Conservation (phyloP, 177 flowering plant species). For the Vitis hybrid region DNA sequence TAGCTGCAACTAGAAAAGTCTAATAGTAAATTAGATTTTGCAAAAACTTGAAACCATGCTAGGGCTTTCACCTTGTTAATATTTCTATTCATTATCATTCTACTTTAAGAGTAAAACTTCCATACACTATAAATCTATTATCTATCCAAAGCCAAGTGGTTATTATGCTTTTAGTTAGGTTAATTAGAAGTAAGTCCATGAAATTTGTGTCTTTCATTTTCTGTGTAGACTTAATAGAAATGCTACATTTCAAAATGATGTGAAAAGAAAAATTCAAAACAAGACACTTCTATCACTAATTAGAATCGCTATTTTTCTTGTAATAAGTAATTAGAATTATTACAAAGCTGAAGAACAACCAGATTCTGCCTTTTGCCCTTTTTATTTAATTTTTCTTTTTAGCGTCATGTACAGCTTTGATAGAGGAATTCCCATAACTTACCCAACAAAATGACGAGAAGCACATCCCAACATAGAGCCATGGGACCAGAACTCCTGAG, state of each 20-base stretch:
- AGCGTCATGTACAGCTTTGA: background rate
- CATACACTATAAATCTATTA: too few species aligned
- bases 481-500: conserved; percentile 88
- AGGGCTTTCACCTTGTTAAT: too few species aligned
- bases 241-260: background rate
- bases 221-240: background rate
- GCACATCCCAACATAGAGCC: conserved; percentile 96
- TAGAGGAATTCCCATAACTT: conserved; percentile 23
- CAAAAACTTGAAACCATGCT: too few species aligned
- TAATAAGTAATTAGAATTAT: background rate
- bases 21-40: too few species aligned
- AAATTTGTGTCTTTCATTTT: background rate
- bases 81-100: too few species aligned
- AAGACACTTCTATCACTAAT: background rate
- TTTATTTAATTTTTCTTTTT: background rate
- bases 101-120: too few species aligned
- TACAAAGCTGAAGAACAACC: too few species aligned
- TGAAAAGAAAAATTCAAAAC: background rate
- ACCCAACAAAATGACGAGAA: conserved; percentile 98
- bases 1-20: too few species aligned
- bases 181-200: too few species aligned
- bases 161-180: too few species aligned
- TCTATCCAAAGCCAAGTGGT: too few species aligned
- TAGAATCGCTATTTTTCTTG: background rate
- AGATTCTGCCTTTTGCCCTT: too few species aligned